A percentile compares a stretch with the other conserved stretches of the same genome.
These are phyloP conservation scores for Fomitopsis serialis DNA, from an alignment of 768 basidiomycete genomes.

Conservation along the genomic window DNA sequence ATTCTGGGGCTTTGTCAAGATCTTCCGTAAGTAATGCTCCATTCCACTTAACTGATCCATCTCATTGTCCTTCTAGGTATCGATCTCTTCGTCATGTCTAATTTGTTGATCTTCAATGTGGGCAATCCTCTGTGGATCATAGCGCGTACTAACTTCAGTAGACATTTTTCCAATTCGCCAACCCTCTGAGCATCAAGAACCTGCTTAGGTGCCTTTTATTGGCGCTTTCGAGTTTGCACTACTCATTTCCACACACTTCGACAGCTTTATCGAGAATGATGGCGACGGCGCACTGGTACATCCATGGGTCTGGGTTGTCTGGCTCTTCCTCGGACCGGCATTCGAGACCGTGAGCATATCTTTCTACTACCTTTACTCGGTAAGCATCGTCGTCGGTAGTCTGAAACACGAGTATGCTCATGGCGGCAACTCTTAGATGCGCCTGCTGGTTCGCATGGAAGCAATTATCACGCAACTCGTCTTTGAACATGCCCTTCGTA, in stretches of 20 bases:
- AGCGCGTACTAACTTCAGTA: neutral
- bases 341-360: constrained; percentile 40
- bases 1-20: constrained; percentile 22
- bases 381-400: neutral
- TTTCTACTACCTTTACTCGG: constrained; percentile 38
- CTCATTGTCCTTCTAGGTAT: neutral
- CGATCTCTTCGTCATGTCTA: neutral
- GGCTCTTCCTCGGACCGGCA: constrained; percentile 44
- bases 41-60: constrained; percentile 1
- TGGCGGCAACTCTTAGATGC: constrained; percentile 20
- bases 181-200: constrained; percentile 27
- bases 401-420: neutral
- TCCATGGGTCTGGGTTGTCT: constrained; percentile 66
- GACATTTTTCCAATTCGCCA: constrained; percentile 21
- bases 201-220: constrained; percentile 21
- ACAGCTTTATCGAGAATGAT: constrained; percentile 29
- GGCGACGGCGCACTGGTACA: constrained; percentile 44
- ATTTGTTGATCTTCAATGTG: neutral
- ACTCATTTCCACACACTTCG: neutral
- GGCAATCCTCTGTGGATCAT: neutral
- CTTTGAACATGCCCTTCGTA: constrained; percentile 50
- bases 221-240: neutral
- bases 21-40: constrained; percentile 21
- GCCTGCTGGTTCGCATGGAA: constrained; percentile 36
- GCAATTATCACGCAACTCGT: constrained; percentile 47